Base-by-base conservation (phyloP, 352 stramenopile species). In the Phytophthora pisi region DNA sequence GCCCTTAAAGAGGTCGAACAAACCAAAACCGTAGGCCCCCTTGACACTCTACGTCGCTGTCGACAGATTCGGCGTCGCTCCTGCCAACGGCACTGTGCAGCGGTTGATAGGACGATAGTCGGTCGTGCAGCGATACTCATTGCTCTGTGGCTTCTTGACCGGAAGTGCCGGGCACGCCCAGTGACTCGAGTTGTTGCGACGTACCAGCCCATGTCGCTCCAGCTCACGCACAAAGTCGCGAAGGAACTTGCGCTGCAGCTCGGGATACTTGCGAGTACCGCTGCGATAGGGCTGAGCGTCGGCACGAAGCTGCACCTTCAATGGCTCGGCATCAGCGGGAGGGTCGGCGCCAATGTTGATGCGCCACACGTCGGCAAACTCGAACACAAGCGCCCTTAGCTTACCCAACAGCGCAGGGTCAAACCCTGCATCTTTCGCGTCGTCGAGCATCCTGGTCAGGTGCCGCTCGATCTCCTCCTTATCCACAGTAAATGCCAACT, bases 1-100 rank as follows among this genome's bases (percentile, higher is more conserved):
- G 16, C 68, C 68, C 18, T 72, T 54, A 28, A 65, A 64, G 1
- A 72, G 51, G 40, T 76, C 68, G 16, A 68, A 50, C 0, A 31
- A 55, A 1, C 4, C 61, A 5, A 65, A 69, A 0, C 28, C 13
- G 3, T 67, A 43, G 18, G 51, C 50, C 7, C 34, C 36, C 9
- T 50, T 11, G 8, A 72, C 26, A 10, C 36, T 36, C 4, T 72
- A 38, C 7, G 50, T 24, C 3, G 28, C 23, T 7, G 51, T 51
- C 2, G 46, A 53, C 1, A 57, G 24, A n/a, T 52, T 61, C 1
- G 60, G 68, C 30, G 61, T 70, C 8, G 51, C 15, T 1, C 31
- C 61, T 20, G 51, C 61, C 36, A n/a, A 6, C 55, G 61, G 51
- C 11, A 67, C 36, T 2, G 61, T 61, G 42, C 4, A 23, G 24